Evolutionary conservation across 1,284 basidiomycete genomes (phyloP), one percentile per base, ranked within the genome.

Genomic region (Fomitiporia mediterranea): DNA sequence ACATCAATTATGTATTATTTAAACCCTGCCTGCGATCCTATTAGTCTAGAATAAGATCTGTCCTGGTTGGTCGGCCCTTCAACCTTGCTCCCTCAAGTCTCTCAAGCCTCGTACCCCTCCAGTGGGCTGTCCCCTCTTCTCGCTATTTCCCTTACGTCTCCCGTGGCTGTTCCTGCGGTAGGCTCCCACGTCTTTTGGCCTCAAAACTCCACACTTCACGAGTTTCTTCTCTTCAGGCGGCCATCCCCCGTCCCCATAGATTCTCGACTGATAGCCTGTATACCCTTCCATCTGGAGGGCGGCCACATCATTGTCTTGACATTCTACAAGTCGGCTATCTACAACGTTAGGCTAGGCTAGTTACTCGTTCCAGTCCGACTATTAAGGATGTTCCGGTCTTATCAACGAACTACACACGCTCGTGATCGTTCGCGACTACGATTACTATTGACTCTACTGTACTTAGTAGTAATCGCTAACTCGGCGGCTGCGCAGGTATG

Each of bases 61-160:
- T 51, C 50, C 54, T 58, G 54, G 57, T 42, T 46, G 55, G 44
- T 53, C 51, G 19, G 46, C 48, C 38, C 54, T 52, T 55, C 47
- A 55, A 46, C 39, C 47, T 51, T 58, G 51, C 28, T 40, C 47
- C 55, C 49, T 27, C 27, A 34, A 42, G 37, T 23, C 44, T 55
- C 55, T 55, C 57, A 56, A 50, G 51, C 50, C 21, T 50, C 50
- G 37, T 50, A 40, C 60, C 51, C 44, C 21, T 54, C 42, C 25
- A 49, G 46, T 42, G 56, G 32, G 25, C 23, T 27, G 37, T 40
- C 50, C 51, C 55, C 34, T 39, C 21, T 30, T 47, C 19, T 40
- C 39, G 19, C 37, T 30, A 25, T 28, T 32, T 35, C 21, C 47
- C 17, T 15, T 19, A 27, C 17, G 25, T 34, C 40, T 34, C 30